Percentiles rank a stretch among this genome's conserved stretches.
Evolutionary conservation across 768 basidiomycete genomes (phyloP).

Genomic region (Coprinopsis sp.): DNA sequence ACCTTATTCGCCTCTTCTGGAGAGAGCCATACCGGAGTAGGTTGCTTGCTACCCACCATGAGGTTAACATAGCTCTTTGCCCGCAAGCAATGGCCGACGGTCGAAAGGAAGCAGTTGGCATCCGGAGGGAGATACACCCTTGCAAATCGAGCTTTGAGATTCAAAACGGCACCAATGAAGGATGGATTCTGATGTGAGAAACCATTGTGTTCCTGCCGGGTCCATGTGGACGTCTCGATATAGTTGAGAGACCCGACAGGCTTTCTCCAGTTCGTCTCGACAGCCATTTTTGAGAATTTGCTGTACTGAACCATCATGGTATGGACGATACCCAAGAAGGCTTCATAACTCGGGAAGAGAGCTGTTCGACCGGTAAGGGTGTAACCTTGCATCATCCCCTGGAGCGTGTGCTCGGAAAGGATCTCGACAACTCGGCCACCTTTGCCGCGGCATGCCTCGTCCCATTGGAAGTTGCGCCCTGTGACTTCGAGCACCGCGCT

Average conservation of each 20-base stretch:
- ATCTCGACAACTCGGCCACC: constrained; percentile 88
- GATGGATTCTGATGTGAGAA: constrained; percentile 86
- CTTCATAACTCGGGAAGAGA: constrained; percentile 87
- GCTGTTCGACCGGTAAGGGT: constrained; percentile 84
- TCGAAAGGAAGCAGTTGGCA: constrained; percentile 80
- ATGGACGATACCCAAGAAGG: constrained; percentile 84
- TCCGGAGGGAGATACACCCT: constrained; percentile 89
- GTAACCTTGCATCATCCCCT: constrained; percentile 91
- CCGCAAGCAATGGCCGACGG: constrained; percentile 76
- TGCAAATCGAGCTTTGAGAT: constrained; percentile 64
- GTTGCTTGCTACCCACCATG: constrained; percentile 87
- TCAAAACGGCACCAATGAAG: constrained; percentile 83
- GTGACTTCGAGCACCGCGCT: constrained; percentile 70
- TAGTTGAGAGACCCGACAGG: constrained; percentile 74
- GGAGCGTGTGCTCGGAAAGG: constrained; percentile 83
- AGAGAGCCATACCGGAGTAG: constrained; percentile 72
- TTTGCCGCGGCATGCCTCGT: constrained; percentile 54
- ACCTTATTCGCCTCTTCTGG: constrained; percentile 72
- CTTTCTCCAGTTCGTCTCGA: constrained; percentile 70
- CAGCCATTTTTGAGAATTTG: constrained; percentile 83
- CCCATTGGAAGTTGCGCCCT: constrained; percentile 84
- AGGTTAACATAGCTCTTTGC: constrained; percentile 85
- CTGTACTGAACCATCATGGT: constrained; percentile 90
- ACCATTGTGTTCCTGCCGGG: constrained; percentile 84
- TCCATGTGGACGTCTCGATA: constrained; percentile 84